Evolutionary conservation across 2,329 filamentous ascomycete species (phyloP).

Genomic region (Stachybotrys echinatus): DNA sequence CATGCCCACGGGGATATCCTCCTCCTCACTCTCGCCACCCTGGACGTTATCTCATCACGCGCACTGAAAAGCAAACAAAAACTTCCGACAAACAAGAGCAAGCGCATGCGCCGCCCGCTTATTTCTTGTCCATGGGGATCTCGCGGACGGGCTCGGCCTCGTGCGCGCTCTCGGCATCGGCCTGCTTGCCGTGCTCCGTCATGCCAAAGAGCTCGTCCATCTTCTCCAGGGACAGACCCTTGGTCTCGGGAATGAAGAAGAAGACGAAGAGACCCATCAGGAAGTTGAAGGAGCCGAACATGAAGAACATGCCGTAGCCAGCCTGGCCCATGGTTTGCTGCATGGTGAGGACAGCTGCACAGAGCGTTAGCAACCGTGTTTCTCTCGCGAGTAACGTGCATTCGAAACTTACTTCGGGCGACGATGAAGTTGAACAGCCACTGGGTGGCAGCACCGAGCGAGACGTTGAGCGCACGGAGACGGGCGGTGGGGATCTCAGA

Average conservation of each 20-base stretch:
- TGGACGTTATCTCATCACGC: no score
- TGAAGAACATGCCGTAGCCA: conserved; percentile 58
- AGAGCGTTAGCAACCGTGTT: neutral
- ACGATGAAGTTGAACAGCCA: conserved; percentile 74
- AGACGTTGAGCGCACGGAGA: conserved; percentile 61
- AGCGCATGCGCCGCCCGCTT: neutral
- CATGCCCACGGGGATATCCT: neutral
- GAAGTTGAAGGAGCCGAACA: conserved; percentile 62
- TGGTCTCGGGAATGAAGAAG: conserved; percentile 67
- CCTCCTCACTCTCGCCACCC: neutral
- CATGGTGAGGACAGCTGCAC: conserved; percentile 60
- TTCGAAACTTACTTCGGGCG: conserved; percentile 40
- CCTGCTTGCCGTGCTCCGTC: conserved; percentile 33
- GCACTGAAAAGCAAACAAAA: neutral
- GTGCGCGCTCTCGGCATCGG: conserved; percentile 20
- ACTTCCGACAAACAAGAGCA: neutral
- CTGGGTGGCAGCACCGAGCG: conserved; percentile 62
- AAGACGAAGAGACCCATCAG: conserved; percentile 61
- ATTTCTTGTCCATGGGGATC: conserved; percentile 13
- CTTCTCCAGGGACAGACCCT: conserved; percentile 57
- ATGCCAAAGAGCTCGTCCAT: conserved; percentile 64
- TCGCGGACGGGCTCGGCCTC: conserved; percentile 18
- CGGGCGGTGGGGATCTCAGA: conserved; percentile 63
- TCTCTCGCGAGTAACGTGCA: neutral
- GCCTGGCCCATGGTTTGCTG: conserved; percentile 44